These are phyloP conservation scores for Claviceps capensis DNA, from an alignment of 2,329 filamentous ascomycete species.

Conservation along the genomic window DNA sequence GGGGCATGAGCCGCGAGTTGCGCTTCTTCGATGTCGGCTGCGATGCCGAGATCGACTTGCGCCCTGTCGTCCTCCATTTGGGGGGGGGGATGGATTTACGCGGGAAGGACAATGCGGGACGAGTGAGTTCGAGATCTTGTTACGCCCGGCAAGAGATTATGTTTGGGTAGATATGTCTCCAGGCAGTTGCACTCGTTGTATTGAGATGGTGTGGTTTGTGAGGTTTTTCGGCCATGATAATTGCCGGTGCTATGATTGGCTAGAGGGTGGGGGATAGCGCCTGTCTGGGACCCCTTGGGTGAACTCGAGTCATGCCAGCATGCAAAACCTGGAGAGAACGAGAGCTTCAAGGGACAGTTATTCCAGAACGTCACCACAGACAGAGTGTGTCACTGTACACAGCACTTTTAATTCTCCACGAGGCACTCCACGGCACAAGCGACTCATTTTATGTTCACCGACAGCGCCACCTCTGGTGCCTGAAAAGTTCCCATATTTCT, in stretches of 20 bases:
- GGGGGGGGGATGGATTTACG: not conserved
- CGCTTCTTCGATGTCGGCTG: slow-evolving; percentile 46
- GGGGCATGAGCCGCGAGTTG: slow-evolving; percentile 19
- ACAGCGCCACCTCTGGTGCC: too few species aligned
- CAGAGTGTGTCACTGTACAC: not conserved
- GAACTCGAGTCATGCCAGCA: not conserved
- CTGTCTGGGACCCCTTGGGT: not conserved
- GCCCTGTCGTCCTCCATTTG: slow-evolving; percentile 65
- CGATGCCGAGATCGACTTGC: slow-evolving; percentile 55
- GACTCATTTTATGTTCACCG: too few species aligned
- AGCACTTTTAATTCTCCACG: not conserved
- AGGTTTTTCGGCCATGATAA: not conserved
- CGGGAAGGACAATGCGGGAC: not conserved
- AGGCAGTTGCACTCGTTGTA: not conserved
- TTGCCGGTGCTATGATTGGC: slow-evolving; percentile 1
- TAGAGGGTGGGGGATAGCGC: not conserved
- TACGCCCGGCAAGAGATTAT: not conserved
- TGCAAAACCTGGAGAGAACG: not conserved
- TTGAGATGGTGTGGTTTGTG: not conserved
- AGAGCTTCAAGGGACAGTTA: too few species aligned
- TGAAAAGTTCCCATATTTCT: too few species aligned
- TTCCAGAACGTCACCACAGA: not conserved
- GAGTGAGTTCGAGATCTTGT: not conserved
- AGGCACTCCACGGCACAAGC: not conserved
- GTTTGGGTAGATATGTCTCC: not conserved